Conservation (phyloP, 179 eudicot genomes). For the Sideroxylon spinosum region DNA sequence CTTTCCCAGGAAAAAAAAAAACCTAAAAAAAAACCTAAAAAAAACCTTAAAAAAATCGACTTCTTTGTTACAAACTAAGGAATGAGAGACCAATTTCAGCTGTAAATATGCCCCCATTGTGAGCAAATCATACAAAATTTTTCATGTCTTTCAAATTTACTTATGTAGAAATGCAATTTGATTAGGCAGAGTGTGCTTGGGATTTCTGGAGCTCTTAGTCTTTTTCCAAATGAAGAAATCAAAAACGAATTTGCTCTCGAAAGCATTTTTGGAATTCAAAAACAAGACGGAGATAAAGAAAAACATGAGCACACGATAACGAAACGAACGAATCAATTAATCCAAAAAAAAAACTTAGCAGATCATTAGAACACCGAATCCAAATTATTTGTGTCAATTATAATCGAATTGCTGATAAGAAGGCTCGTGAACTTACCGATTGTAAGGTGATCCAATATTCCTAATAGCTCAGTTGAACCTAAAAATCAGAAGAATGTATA, state of each 20-base stretch:
- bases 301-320: neutral
- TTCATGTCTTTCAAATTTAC: neutral
- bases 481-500: too few relatives aligned
- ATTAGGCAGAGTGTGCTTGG: neutral
- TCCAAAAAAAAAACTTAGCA: neutral
- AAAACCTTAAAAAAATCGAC: too few relatives aligned
- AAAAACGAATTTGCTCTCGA: neutral
- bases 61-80: neutral
- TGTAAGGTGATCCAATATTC: too few relatives aligned
- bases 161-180: neutral
- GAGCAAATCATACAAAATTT: neutral
- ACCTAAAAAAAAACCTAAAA: too few relatives aligned
- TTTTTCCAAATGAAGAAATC: neutral
- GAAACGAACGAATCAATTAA: neutral
- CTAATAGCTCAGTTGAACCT: too few relatives aligned
- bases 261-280: neutral
- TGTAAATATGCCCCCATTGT: neutral
- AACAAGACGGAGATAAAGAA: neutral
- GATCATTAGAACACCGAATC: neutral
- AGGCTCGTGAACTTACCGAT: too few relatives aligned
- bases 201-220: neutral
- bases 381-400: neutral
- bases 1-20: too few relatives aligned
- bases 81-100: neutral
- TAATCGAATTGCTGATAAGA: neutral